A percentile compares a stretch with the other conserved stretches of the same genome.
These are phyloP conservation scores for Aureobasidium sp. DNA, from an alignment of 2,329 filamentous ascomycete genomes.

Conservation along the genomic window DNA sequence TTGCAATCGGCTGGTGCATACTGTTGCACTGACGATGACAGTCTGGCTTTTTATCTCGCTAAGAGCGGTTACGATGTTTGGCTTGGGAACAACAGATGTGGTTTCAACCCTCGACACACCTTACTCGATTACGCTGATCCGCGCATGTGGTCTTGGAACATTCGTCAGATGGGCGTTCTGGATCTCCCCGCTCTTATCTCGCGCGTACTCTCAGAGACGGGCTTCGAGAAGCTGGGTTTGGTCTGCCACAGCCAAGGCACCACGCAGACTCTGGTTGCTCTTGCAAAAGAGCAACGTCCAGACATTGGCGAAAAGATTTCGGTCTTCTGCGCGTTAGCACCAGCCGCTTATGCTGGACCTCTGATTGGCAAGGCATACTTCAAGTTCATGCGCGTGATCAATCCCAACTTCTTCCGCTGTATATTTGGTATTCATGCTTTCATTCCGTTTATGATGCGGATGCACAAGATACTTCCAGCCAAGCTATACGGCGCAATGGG, in stretches of 20 bases:
- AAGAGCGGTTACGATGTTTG: constrained; percentile 92
- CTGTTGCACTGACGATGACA: constrained; percentile 83
- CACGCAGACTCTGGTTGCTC: constrained; percentile 75
- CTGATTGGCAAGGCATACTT: constrained; percentile 83
- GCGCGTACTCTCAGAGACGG: constrained; percentile 71
- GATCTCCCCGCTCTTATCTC: constrained; percentile 76
- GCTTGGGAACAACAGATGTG: constrained; percentile 90
- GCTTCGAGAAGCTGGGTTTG: constrained; percentile 73
- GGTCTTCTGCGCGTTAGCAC: constrained; percentile 85
- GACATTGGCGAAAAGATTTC: constrained; percentile 74
- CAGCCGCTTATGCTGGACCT: constrained; percentile 81
- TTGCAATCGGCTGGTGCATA: constrained; percentile 83
- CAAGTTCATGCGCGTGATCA: constrained; percentile 80
- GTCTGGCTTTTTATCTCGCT: constrained; percentile 82
- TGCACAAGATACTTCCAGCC: constrained; percentile 60
- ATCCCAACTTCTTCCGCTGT: constrained; percentile 64
- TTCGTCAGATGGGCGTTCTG: constrained; percentile 84
- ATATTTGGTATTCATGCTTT: constrained; percentile 91
- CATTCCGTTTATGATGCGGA: constrained; percentile 86
- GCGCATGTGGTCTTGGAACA: constrained; percentile 96
- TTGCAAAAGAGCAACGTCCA: constrained; percentile 83
- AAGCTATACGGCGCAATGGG: constrained; percentile 70
- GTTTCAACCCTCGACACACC: constrained; percentile 69
- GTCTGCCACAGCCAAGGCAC: constrained; percentile 88
- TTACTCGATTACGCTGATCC: constrained; percentile 66